Base-by-base conservation (phyloP, 2,329 filamentous ascomycete genomes). In the Aciculosporium take region DNA sequence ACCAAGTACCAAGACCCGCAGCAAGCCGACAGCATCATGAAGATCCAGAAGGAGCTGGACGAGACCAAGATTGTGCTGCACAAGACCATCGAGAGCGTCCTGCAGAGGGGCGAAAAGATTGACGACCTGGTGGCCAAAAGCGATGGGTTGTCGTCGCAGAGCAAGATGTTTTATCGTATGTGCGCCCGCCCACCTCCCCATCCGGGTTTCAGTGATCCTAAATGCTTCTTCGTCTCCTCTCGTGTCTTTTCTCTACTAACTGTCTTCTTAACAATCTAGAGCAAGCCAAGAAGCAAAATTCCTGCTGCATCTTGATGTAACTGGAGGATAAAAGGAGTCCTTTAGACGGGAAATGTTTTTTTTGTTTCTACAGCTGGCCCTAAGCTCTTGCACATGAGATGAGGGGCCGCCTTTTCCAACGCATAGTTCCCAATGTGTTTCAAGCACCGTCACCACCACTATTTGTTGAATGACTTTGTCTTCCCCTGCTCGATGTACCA, bases 11-110 rank as follows among this genome's bases (percentile, higher is more conserved):
- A 94, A 67, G 84, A 95, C 60, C 87, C 89, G 10, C 71, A 79
- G 56, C 75, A 93, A 65, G 88, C 86, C 50, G 87, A 94, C 66
- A 89, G 81, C 63, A 93, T 96, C 58, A 76, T 86, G 70, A 88
- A 86, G 72, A 95, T 98, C 54, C 89, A 96, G 64, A 83, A 86
- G 66, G 87, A 98, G 67, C 72, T 98, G 46, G 88, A 96, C 57
- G 88, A 95, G 71, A 96, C 89, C 46, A 96, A 95, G 74, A 88
- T 94, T 57, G 81, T 94, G 45, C 71, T 98, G 53, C 87, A 96
- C 67, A 94, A 96, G 75, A 95, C 91, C 34, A 95, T 94, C 54
- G 83, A 94, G 68, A 84, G 77, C 55, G 79, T 72, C 40, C 63
- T 95, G 55, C 81, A 95, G 69, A 76, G 91, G 47, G 91, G 88